phyloP scores from a whole-genome alignment of 257 asterid genomes.

The Solanum sejunctum region DNA sequence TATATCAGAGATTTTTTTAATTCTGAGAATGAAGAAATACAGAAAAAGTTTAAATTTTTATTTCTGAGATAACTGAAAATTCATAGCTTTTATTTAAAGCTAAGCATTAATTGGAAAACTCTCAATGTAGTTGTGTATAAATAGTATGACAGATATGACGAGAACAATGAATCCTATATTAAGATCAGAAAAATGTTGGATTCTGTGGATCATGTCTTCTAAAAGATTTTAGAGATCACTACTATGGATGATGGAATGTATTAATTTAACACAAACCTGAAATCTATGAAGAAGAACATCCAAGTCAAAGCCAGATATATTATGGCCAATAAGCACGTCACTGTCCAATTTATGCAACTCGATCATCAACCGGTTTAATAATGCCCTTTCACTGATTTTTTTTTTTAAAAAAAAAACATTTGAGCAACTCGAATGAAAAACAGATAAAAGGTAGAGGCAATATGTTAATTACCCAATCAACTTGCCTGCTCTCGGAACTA shows the following conservation, averaged over 20 bases:
- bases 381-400: constrained; percentile 81
- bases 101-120: neutral
- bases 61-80: neutral
- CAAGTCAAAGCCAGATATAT: constrained; percentile 96
- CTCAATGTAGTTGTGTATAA: neutral
- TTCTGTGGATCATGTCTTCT: neutral
- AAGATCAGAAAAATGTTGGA: neutral
- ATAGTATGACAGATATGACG: neutral
- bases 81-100: neutral
- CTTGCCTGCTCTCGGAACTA: constrained; percentile 68
- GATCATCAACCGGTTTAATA: constrained; percentile 76
- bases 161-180: neutral
- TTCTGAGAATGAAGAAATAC: neutral
- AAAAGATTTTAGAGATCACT: neutral
- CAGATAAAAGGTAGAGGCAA: neutral
- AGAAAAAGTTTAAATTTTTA: neutral
- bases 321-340: constrained; percentile 92
- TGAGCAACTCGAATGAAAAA: neutral
- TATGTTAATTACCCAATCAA: constrained; percentile 6
- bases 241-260: constrained; percentile 2
- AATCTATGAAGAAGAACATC: constrained; percentile 95
- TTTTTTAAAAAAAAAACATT: neutral
- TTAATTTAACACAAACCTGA: constrained; percentile 44
- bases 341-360: constrained; percentile 85
- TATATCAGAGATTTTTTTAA: neutral